Conservation (phyloP, 139 green algal genomes). For the Chlamydomonas asymmetrica region DNA sequence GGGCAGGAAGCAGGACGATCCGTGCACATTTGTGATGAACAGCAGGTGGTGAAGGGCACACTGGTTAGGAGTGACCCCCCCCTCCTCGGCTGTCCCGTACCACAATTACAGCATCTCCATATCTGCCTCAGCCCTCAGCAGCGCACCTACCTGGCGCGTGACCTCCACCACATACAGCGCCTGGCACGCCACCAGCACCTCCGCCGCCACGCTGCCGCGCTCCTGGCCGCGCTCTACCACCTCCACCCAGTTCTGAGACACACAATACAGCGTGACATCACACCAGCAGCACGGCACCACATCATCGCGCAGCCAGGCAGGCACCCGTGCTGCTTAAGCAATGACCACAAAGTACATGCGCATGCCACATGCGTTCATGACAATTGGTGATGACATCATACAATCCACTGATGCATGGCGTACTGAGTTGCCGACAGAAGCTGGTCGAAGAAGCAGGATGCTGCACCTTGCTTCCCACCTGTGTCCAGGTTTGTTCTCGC, state of each 20-base stretch:
- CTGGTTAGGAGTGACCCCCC: background rate
- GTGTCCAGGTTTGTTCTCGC: no score
- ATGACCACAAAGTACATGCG: no score
- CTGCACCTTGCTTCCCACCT: no score
- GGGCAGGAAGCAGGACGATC: background rate
- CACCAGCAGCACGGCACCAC: no score
- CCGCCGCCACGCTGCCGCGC: background rate
- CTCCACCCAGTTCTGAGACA: conserved; percentile 11
- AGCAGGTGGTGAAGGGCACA: background rate
- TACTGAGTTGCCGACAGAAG: no score
- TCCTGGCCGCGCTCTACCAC: conserved; percentile 7
- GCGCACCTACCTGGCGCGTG: background rate
- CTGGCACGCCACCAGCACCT: conserved; percentile 21
- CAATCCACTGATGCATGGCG: no score
- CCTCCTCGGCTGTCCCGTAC: background rate
- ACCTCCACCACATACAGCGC: conserved; percentile 32
- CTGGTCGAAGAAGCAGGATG: no score
- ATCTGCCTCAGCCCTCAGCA: background rate
- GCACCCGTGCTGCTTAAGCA: no score
- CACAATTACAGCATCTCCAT: no score
- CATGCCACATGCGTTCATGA: no score
- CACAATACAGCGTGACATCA: background rate
- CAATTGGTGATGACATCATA: no score
- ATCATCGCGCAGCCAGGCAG: no score
- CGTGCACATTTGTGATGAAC: background rate